Evolutionary conservation across 345 rosid genomes (phyloP), one percentile per base, ranked within the genome.

Genomic region (Eucalyptus regnans): DNA sequence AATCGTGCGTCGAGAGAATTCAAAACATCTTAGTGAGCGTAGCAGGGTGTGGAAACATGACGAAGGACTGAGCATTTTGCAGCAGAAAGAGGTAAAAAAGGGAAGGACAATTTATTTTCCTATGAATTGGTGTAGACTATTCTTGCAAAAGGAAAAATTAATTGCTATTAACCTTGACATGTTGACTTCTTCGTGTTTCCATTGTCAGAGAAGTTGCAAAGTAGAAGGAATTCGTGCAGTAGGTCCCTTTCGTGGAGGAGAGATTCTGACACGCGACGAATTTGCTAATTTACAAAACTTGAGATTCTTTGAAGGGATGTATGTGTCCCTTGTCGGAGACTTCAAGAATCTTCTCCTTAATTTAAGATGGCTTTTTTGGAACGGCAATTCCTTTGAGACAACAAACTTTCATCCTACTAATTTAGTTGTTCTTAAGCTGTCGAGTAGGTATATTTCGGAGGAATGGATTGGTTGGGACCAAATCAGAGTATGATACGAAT

Each of bases 381-480:
- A 41, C 43, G 41, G 41, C 4, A 37, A 37, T 3, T 37, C 3
- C 43, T 41, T 68, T 33, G 2, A 7, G 80, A 0, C 12, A 8
- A 33, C 22, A 1, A 37, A 37, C 41, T 37, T 37, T 37, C 41
- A 37, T 37, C 41, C 41, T 4, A 4, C 41, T 37, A 37, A 37
- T 4, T 37, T 37, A 37, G 4, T 37, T 4, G 41, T 37, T 37
- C 41, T 37, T 37, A 4, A 37, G 4, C 41, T 37, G 4, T 37
- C 41, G 4, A 4, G 1, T 0, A 8, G 11, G 11, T 0, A 0
- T 31, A 15, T 66, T 66, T 66, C 79, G 0, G 79, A 66, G 10
- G 4, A 66, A 66, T 31, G 79, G 79, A 31, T 66, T 66, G 79
- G 79, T 0, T 66, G 41, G 79, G 3, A 13, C 0, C 71, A 29